Base-by-base conservation (phyloP, 2,329 filamentous ascomycete genomes). In the Aspergillus chevalieri region DNA sequence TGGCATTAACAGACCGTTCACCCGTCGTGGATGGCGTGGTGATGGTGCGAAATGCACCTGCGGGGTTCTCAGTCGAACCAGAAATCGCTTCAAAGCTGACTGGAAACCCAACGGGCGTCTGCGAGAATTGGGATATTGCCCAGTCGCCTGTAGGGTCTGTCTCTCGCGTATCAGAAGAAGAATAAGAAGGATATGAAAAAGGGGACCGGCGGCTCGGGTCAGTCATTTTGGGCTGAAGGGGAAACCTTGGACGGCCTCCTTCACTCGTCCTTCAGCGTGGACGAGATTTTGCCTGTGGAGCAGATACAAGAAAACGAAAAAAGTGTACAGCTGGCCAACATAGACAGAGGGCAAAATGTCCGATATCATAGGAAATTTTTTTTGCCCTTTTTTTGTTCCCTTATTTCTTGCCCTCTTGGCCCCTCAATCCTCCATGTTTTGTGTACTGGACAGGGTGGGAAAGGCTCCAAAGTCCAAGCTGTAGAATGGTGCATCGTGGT, bases 1-100 rank as follows among this genome's bases (percentile, higher is more conserved):
- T 67, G 7, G 61, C 54, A 47, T 62, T 64, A 30, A 48, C 39
- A 15, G 54, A 48, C 19, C 53, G 57, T 22, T 63, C 56, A 9
- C 43, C 52, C 38, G 49, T 28, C 6, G 43, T 48, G 17, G 49
- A 24, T 22, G 49, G 51, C 39, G 49, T 28, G 7, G 43, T 48
- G 22, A 48, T 30, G 24, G 49, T 33, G 33, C 17, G 42, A 19
- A 53, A 52, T 41, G 48, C 30, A 38, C 47, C 47, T 26, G 54
- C 34, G 38, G 51, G 46, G 44, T 48, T 38, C 34, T 60, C 56
- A 47, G 41, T 17, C 41, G 47, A 52, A 21, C 48, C 51, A 45
- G 52, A 44, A 42, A 53, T 28, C 28, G 43, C 36, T 6, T 62
- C 61, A 43, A 48, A 49, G 47, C 47, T 54, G 42, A 47, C 48